Base-by-base conservation (phyloP, 768 basidiomycete genomes). In the Neoboletus subvelutipes region DNA sequence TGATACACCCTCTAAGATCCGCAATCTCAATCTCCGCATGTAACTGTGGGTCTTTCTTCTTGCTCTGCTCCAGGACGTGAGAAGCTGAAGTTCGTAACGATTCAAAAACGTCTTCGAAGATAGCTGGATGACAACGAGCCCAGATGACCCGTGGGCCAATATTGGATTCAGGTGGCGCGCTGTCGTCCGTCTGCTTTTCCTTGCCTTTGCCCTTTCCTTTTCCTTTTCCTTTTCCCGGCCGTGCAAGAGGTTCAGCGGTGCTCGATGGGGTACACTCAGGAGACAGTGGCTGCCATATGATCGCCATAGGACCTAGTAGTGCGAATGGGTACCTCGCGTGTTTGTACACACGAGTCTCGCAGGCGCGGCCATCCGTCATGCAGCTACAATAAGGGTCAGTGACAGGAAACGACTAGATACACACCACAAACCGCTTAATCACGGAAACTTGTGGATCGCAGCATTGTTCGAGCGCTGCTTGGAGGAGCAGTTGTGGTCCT, bases 101-200 rank as follows among this genome's bases (percentile, higher is more conserved):
- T 20, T 72, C 67, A 57, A 83, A 82, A 3, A 84, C 82, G 17
- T 80, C 79, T 4, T 80, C 75, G 60, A 84, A 86, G 4, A 86
- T 81, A 3, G 83, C 79, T 0, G 95, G 95, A 68, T 98, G 95
- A 13, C 84, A 77, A 47, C 85, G 82, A 20, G 95, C 63, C 93
- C 95, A 95, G 9, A 92, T 67, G 18, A 74, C 74, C 36, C 88
- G 78, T 5, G 50, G 50, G 8, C 55, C 55, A n/a, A 50, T 46
- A 40, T 52, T 51, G 29, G 57, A 37, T 31, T 52, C 54, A 37
- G 56, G 20, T 18, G 28, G 22, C 43, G 56, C 31, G 24, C 52
- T 48, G 52, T 64, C 52, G 2, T 62, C 64, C 53, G 67, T 68
- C 29, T 70, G 71, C 55, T 73, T 75, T 39, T 69, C 69, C 63